phyloP scores from a whole-genome alignment of 2,329 filamentous ascomycete genomes.

The Bipolaris bicolor region DNA sequence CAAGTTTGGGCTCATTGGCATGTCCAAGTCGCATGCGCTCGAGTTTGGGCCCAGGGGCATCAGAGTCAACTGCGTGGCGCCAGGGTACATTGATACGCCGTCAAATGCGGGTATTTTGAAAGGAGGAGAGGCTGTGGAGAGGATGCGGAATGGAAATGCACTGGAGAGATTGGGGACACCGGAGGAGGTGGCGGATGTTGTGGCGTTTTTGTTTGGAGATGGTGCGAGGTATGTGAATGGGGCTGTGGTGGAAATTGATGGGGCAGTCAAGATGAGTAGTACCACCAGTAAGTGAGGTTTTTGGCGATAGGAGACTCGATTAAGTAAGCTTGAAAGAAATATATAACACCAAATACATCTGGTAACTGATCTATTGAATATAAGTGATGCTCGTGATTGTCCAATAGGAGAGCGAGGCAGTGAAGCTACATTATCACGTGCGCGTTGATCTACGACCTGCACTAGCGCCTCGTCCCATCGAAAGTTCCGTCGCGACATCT shows the following conservation, averaged over 20 bases:
- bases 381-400: background rate
- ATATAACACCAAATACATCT: background rate
- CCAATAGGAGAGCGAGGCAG: conserved; percentile 1
- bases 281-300: conserved; percentile 28
- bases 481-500: conserved; percentile 26
- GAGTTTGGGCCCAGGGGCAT: conserved; percentile 43
- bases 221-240: conserved; percentile 57
- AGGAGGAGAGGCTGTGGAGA: conserved; percentile 53
- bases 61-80: conserved; percentile 39
- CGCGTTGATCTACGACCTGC: conserved; percentile 2
- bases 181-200: conserved; percentile 59
- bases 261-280: conserved; percentile 46
- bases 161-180: conserved; percentile 53
- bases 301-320: background rate
- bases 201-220: conserved; percentile 57
- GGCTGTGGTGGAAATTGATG: conserved; percentile 57
- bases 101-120: conserved; percentile 58
- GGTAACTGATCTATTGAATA: background rate
- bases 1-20: conserved; percentile 45
- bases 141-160: conserved; percentile 50
- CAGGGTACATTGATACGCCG: conserved; percentile 56
- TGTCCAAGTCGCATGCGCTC: conserved; percentile 41
- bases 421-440: conserved; percentile 56
- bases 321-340: background rate
- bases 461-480: conserved; percentile 21